Base-by-base conservation (phyloP, 352 stramenopile genomes). In the Pythium plurisporium region DNA sequence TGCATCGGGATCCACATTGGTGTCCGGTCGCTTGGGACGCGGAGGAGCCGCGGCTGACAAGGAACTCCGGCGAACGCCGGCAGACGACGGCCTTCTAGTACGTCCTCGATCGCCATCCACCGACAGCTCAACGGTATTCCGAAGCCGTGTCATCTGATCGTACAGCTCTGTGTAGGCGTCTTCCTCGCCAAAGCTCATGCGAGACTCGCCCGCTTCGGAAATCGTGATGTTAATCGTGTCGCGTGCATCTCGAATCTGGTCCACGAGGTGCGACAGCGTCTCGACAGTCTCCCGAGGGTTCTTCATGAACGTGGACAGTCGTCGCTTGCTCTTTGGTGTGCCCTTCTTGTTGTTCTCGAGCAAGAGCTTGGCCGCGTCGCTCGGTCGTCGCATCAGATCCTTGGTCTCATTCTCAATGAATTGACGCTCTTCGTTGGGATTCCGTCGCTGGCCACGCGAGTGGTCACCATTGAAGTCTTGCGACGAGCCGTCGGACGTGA, bases 181-280 rank as follows among this genome's bases (percentile, higher is more conserved):
- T 10, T 76, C 65, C 31, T 76, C 65, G 4, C 59, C 50, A 56
- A 65, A 51, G 67, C 64, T 61, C 33, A 66, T 26, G 63, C 65
- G 23, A 47, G 58, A 53, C 42, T 85, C 67, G 44, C 82, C 80
- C 0, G 70, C 74, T 29, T 87, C 76, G 0, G 79, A 82, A 49
- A 87, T 80, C 0, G 76, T 76, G 10, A 85, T 55, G 43, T 87
- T 84, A 37, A 89, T 89, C 0, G 79, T 89, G 17, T 87, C 76
- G 11, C 76, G 74, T 20, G 84, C 73, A 20, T 82, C 67, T 1
- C 79, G 79, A 36, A 89, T 89, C 33, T 82, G 74, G 17, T 69
- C 76, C 30, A 89, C 79, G 22, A 89, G 71, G 14, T 83, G 60
- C 7, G 76, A 80, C 2, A 89, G 59, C 23, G 74, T 76, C 23